Evolutionary conservation across 179 eudicot species (phyloP), one percentile per base, ranked within the genome.

Genomic region (Spergularia azorica): DNA sequence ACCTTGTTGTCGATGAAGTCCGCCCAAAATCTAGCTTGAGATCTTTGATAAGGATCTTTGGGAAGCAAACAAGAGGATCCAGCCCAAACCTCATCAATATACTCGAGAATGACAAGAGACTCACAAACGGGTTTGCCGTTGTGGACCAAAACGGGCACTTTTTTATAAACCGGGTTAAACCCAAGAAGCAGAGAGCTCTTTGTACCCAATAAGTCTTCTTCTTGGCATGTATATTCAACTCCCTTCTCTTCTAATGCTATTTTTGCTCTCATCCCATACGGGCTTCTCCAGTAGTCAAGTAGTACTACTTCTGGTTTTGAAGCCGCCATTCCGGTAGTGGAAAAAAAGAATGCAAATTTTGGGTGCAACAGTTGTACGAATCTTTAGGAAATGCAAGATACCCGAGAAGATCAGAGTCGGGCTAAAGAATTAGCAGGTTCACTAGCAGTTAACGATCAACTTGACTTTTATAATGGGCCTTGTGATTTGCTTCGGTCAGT

Each of bases 1-100:
- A 91, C 75, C 83, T 86, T 89, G 66, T 89, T 89, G n/a, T 89
- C 95, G 26, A 79, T 18, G 48, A 64, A 79, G 21, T 71, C 65
- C 64, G 21, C 81, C 81, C 76, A 78, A 66, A 78, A 78, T 0
- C 65, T 43, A 16, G 73, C 81, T 41, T 79, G 50, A 3, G 81
- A 71, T 57, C 73, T 79, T 10, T 56, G 41, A 17, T 73, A 79
- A 73, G 81, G 77, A 8, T 66, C 61, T 17, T 54, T 48, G 6
- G 77, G 74, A 39, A 73, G 32, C 38, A 73, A 67, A 10, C 69
- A 73, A 16, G 39, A 14, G 2, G 26, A 36, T 7, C 65, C 58
- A 2, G 6, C 26, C 81, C 81, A 73, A 15, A 79, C 77, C 61
- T 79, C 81, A 79, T 79, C 81, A 77, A 77, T 77, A 51, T 77